phyloP scores from a whole-genome alignment of 345 rosid species.

The Brassica incana region DNA sequence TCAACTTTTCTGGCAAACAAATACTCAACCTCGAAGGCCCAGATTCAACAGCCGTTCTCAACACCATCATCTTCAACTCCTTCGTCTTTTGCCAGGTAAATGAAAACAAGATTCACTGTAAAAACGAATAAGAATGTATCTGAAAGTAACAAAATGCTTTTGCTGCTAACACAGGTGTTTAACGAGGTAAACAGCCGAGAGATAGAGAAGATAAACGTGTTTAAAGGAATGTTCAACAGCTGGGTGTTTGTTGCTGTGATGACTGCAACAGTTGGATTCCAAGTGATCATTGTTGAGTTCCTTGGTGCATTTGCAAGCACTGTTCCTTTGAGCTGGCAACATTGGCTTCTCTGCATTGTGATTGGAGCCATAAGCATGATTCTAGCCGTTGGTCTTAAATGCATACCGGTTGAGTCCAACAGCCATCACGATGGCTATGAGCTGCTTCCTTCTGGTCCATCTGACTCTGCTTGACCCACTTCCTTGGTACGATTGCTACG shows the following conservation, averaged over 20 bases:
- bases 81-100: slow-evolving; percentile 94
- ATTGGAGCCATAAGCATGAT: slow-evolving; percentile 75
- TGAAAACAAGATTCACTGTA: not conserved
- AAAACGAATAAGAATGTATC: not conserved
- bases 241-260: slow-evolving; percentile 66
- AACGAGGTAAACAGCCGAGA: slow-evolving; percentile 77
- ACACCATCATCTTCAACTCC: slow-evolving; percentile 82
- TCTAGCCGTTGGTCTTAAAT: slow-evolving; percentile 69
- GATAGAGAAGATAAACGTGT: slow-evolving; percentile 67
- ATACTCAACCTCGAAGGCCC: slow-evolving; percentile 61
- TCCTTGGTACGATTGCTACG: slow-evolving; percentile 6
- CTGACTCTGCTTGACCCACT: slow-evolving; percentile 44
- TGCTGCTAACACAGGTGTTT: slow-evolving; percentile 53
- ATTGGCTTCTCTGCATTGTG: slow-evolving; percentile 71
- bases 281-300: slow-evolving; percentile 72
- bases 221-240: slow-evolving; percentile 60
- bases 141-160: not conserved
- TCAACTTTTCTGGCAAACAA: slow-evolving; percentile 58
- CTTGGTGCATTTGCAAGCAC: slow-evolving; percentile 74
- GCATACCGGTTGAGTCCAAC: slow-evolving; percentile 62
- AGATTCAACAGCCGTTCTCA: slow-evolving; percentile 59
- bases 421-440: slow-evolving; percentile 68
- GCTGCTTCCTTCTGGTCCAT: slow-evolving; percentile 74
- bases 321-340: slow-evolving; percentile 81
- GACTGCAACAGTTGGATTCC: slow-evolving; percentile 62